Conservation (phyloP, 768 basidiomycete species). For the Lyophyllum semitale region DNA sequence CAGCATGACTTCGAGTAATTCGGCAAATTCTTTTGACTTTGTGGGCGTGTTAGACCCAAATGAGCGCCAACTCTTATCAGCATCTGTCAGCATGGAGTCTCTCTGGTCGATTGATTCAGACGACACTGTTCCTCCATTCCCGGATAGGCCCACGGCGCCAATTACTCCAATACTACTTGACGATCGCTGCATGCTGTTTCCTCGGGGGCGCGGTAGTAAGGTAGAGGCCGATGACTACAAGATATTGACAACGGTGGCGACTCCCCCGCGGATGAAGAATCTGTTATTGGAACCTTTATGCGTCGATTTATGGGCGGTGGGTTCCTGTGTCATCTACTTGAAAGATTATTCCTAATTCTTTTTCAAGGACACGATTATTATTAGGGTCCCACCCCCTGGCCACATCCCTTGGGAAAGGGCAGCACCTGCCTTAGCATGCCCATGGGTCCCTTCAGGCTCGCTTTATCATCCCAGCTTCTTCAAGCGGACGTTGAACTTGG, state of each 20-base stretch:
- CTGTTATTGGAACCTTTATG: conserved; percentile 12
- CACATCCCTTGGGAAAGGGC: conserved; percentile 14
- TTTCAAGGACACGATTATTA: conserved; percentile 7
- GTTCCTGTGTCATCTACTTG: background rate
- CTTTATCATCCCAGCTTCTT: conserved; percentile 12
- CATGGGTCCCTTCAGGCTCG: conserved; percentile 18
- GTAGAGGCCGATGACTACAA: conserved; percentile 3
- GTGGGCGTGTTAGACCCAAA: conserved; percentile 9
- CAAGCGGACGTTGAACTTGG: conserved; percentile 4
- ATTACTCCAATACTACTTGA: conserved; percentile 13
- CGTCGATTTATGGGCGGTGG: conserved; percentile 18
- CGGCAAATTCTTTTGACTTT: conserved; percentile 11
- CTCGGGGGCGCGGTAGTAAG: conserved; percentile 8
- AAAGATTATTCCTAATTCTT: background rate
- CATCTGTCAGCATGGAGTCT: conserved; percentile 16
- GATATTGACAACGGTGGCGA: conserved; percentile 12
- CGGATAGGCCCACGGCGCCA: conserved; percentile 9
- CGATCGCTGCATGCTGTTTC: conserved; percentile 9
- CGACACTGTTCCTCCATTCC: conserved; percentile 17
- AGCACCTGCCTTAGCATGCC: background rate
- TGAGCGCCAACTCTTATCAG: conserved; percentile 11
- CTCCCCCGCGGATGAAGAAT: conserved; percentile 12
- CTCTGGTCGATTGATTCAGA: conserved; percentile 17
- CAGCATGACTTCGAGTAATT: conserved; percentile 10
- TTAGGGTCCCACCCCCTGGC: conserved; percentile 10